Evolutionary conservation across 2,329 filamentous ascomycete species (phyloP).

Genomic region (Aspergillus flavus): DNA sequence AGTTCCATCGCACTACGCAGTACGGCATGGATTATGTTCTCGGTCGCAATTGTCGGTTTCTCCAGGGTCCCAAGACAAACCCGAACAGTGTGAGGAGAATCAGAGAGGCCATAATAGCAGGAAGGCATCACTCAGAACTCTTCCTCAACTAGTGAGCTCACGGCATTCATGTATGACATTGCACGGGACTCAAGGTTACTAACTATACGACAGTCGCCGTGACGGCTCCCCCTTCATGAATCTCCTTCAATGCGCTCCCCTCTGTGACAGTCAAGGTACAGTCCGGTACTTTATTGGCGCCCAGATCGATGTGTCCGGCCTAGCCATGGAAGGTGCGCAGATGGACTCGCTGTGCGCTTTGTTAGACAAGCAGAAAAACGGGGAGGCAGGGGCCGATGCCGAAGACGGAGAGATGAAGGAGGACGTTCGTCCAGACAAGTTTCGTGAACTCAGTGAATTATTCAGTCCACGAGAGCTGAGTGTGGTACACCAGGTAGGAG

Average conservation of each 20-base stretch:
- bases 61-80: constrained; percentile 74
- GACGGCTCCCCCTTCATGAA: constrained; percentile 79
- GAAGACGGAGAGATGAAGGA: constrained; percentile 27
- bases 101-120: constrained; percentile 60
- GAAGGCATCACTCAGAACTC: constrained; percentile 72
- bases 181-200: not conserved
- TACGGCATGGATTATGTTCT: constrained; percentile 74
- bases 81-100: constrained; percentile 64
- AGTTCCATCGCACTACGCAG: constrained; percentile 74
- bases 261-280: constrained; percentile 67
- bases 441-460: constrained; percentile 69
- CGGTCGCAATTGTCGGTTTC: constrained; percentile 75
- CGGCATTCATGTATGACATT: not conserved
- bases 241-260: constrained; percentile 71
- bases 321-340: constrained; percentile 67
- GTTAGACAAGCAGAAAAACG: constrained; percentile 33
- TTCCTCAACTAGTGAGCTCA: constrained; percentile 72
- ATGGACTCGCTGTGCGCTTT: constrained; percentile 63
- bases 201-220: constrained; percentile 54
- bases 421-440: constrained; percentile 54
- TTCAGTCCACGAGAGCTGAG: constrained; percentile 69
- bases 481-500: constrained; percentile 64
- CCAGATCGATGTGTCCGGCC: constrained; percentile 70
- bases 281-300: constrained; percentile 73
- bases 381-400: constrained; percentile 15